These are phyloP conservation scores for Hawksworthiomyces lignivorus DNA, from an alignment of 2,329 filamentous ascomycete species.

Conservation along the genomic window DNA sequence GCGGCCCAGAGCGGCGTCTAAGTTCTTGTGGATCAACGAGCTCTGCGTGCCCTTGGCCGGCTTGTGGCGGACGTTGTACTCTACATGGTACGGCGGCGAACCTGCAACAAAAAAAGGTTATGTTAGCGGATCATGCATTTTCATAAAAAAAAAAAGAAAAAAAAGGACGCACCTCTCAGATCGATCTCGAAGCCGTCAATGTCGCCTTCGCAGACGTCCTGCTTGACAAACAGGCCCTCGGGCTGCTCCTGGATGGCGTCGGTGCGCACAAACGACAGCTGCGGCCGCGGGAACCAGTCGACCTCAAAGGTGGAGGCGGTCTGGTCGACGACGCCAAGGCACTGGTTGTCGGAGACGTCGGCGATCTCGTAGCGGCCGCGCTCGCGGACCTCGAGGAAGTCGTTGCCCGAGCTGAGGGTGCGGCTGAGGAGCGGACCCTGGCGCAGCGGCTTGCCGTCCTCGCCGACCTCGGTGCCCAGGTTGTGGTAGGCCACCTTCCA, in stretches of 20 bases:
- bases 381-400: constrained; percentile 55
- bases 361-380: constrained; percentile 75
- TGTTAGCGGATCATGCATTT: background rate
- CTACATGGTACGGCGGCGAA: constrained; percentile 70
- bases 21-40: constrained; percentile 58
- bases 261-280: constrained; percentile 59
- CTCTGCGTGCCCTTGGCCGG: constrained; percentile 50
- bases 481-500: constrained; percentile 77
- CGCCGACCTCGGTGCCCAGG: constrained; percentile 22
- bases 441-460: constrained; percentile 20
- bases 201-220: constrained; percentile 87
- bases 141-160: background rate
- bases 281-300: constrained; percentile 76
- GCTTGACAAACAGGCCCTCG: constrained; percentile 57
- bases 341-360: constrained; percentile 69
- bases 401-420: constrained; percentile 53
- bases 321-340: constrained; percentile 71
- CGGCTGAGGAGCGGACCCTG: constrained; percentile 35
- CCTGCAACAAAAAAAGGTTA: no score
- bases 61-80: constrained; percentile 73
- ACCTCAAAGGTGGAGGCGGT: constrained; percentile 70
- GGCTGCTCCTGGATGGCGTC: constrained; percentile 46
- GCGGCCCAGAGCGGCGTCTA: constrained; percentile 69
- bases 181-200: constrained; percentile 80
- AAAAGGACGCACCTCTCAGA: constrained; percentile 55